Base-by-base conservation (phyloP, 441 rosid genomes). In the Sinapis alba region DNA sequence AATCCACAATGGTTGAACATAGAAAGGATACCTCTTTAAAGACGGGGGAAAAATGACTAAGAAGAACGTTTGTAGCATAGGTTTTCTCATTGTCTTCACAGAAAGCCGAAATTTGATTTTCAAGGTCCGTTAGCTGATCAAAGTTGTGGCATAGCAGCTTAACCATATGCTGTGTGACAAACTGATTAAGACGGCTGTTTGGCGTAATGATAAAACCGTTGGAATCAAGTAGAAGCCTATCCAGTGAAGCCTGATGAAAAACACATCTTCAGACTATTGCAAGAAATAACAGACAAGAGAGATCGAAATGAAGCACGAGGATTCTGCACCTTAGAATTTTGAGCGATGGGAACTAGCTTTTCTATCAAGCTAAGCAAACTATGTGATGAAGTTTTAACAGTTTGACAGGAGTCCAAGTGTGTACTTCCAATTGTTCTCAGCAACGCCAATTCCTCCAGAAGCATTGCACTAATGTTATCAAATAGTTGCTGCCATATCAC, bases 361-460 rank as follows among this genome's bases (percentile, higher is more conserved):
- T 87, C 89, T 64, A 89, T 69, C 53, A 94, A 84, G 82, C 74
- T 60, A 69, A 82, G 83, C 50, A 91, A 72, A 71, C 76, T 75
- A 73, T 58, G 68, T 19, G 88, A 85, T 73, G 81, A 79, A 70
- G 82, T 76, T 83, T 78, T 86, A 72, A 90, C 85, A 58, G 73
- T 79, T 81, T 77, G 80, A 80, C 99, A 96, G 58, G 88, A 77
- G 57, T 77, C 77, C 66, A 80, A 61, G 88, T 88, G 99, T 65
- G 84, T 57, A 62, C 68, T 81, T 83, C 79, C 92, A 51, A 89
- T 84, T 54, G 85, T 86, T 86, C 75, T 88, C 76, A 93, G 81
- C 80, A 96, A 74, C 60, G 87, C 79, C 18, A 82, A 81, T 75
- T 85, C 97, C 74, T 96, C 98, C 72, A 78, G 80, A 83, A 94